Evolutionary conservation across 192 early-diverging fungal species (phyloP).

Genomic region (Backusella westeae): DNA sequence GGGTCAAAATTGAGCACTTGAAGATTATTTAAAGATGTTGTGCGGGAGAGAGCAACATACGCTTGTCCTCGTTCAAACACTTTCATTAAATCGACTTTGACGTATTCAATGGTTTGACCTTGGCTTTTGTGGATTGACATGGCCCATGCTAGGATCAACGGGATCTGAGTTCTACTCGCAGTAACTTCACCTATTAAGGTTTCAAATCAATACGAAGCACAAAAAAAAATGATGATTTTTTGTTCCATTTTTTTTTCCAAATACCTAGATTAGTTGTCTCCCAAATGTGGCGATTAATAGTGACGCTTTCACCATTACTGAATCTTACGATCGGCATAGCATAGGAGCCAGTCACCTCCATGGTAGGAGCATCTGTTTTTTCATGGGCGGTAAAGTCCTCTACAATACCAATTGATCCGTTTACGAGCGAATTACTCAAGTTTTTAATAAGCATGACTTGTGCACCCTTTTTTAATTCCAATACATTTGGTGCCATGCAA

Average conservation of each 20-base stretch:
- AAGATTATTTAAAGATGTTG: constrained; percentile 58
- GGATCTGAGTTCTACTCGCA: constrained; percentile 49
- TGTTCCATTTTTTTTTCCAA: neutral
- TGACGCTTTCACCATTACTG: constrained; percentile 38
- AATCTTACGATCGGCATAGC: constrained; percentile 37
- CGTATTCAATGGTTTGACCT: constrained; percentile 77
- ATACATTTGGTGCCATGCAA: constrained; percentile 52
- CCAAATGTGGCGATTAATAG: constrained; percentile 49
- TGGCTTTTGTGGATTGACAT: constrained; percentile 85
- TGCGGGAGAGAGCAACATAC: constrained; percentile 79
- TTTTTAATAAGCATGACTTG: constrained; percentile 90
- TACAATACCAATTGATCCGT: constrained; percentile 72
- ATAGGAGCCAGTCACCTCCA: neutral
- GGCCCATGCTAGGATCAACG: constrained; percentile 77
- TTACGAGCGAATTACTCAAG: constrained; percentile 58
- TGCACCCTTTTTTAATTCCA: constrained; percentile 69
- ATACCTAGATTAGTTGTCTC: constrained; percentile 42
- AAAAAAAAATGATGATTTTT: neutral
- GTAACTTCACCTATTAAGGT: neutral
- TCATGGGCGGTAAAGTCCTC: constrained; percentile 34
- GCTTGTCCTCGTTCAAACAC: constrained; percentile 81
- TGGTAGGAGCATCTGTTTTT: neutral
- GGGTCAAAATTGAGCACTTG: constrained; percentile 69
- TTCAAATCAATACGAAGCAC: neutral
- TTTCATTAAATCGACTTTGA: constrained; percentile 70